Conservation (phyloP, 2,329 filamentous ascomycete species). For the Alternaria atra region DNA sequence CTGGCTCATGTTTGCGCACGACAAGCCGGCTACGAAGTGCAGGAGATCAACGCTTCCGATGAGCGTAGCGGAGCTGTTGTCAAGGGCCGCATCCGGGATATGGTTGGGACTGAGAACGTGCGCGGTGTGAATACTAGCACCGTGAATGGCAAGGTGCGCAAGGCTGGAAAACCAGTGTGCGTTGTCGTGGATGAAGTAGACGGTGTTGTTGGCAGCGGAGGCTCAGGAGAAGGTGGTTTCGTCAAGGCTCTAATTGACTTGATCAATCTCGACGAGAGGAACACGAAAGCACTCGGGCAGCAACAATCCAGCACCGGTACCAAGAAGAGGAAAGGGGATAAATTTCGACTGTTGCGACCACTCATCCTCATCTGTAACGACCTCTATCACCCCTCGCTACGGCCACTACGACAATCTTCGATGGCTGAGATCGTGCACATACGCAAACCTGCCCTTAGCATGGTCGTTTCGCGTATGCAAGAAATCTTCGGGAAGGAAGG, state of each 20-base stretch:
- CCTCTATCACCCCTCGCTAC: constrained; percentile 88
- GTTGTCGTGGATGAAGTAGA: constrained; percentile 97
- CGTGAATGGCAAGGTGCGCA: constrained; percentile 66
- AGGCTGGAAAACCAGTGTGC: constrained; percentile 85
- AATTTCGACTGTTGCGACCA: constrained; percentile 85
- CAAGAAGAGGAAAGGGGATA: constrained; percentile 79
- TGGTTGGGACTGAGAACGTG: constrained; percentile 92
- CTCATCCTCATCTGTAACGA: constrained; percentile 97
- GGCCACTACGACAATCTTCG: constrained; percentile 82
- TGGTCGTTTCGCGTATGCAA: constrained; percentile 83
- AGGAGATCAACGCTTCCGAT: constrained; percentile 98
- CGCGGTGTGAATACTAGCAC: constrained; percentile 70
- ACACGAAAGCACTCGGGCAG: constrained; percentile 59
- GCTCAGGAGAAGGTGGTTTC: constrained; percentile 85
- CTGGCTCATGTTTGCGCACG: constrained; percentile 93
- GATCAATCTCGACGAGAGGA: constrained; percentile 85
- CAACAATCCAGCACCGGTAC: constrained; percentile 44
- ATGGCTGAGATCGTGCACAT: constrained; percentile 93
- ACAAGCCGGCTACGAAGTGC: constrained; percentile 94
- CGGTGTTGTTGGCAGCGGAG: constrained; percentile 78
- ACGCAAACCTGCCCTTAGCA: constrained; percentile 85
- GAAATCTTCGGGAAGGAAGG: constrained; percentile 88
- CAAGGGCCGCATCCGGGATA: constrained; percentile 88
- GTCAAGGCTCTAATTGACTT: constrained; percentile 94
- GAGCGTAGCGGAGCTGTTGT: constrained; percentile 91